A percentile compares a stretch with the other conserved stretches of the same genome.
These are phyloP conservation scores for Mycena leptocephala DNA, from an alignment of 768 basidiomycete genomes.

Conservation along the genomic window DNA sequence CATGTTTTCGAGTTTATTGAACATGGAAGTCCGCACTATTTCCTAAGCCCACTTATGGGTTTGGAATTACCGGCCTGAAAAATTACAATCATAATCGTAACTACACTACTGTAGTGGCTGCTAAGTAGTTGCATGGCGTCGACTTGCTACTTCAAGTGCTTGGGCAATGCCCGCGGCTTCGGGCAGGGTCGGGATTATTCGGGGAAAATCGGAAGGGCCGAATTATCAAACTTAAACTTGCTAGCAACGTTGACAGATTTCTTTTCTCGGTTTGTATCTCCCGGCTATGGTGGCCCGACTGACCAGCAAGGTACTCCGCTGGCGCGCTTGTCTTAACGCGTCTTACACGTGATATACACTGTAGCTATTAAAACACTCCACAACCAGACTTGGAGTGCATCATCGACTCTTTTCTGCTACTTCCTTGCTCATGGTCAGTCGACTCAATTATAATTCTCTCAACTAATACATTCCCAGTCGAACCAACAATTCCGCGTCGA, in stretches of 20 bases:
- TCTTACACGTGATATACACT: conserved; percentile 24
- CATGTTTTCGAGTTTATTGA: too few relatives aligned
- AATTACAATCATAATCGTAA: too few relatives aligned
- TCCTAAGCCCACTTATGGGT: too few relatives aligned
- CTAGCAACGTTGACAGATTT: not conserved
- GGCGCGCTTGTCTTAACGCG: not conserved
- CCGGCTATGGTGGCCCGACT: conserved; percentile 30
- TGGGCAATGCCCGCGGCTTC: too few relatives aligned
- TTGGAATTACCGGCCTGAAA: too few relatives aligned
- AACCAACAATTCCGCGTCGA: conserved; percentile 81
- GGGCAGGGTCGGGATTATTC: not conserved
- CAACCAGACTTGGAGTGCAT: not conserved
- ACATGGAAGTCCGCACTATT: not conserved
- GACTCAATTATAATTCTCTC: conserved; percentile 34
- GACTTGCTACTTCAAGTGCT: too few relatives aligned
- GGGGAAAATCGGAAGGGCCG: conserved; percentile 43
- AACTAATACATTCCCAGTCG: conserved; percentile 47
- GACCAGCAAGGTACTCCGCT: not conserved
- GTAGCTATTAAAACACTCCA: conserved; percentile 3
- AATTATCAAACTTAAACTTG: not conserved
- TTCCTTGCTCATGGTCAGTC: conserved; percentile 25
- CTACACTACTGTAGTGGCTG: too few relatives aligned
- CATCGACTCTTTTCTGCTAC: conserved; percentile 26
- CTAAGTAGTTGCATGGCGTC: too few relatives aligned
- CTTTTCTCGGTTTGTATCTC: not conserved